Conservation (phyloP, 2,329 filamentous ascomycete genomes). For the Didymella pinodella region DNA sequence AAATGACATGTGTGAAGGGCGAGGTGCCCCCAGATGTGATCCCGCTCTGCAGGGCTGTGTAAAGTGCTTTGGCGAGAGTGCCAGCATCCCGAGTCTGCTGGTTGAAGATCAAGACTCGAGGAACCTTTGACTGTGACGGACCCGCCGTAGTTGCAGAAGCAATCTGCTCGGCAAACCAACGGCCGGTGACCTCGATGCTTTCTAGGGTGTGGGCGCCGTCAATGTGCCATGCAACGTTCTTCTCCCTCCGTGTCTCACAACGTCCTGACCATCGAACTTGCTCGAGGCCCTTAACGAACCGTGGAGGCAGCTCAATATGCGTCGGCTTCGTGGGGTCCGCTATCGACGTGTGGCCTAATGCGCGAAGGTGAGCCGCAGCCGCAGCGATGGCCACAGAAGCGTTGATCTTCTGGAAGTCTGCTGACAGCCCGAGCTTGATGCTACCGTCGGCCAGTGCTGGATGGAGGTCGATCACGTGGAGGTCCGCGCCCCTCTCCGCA, state of each 20-base stretch:
- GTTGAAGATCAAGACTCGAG: constrained; percentile 82
- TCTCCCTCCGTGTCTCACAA: constrained; percentile 71
- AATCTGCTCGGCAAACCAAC: constrained; percentile 72
- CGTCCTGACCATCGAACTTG: constrained; percentile 75
- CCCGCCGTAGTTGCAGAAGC: constrained; percentile 45
- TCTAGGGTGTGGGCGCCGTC: constrained; percentile 90
- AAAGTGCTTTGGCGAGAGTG: constrained; percentile 69
- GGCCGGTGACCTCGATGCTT: constrained; percentile 76
- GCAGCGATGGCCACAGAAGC: constrained; percentile 68
- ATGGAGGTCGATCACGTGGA: constrained; percentile 60
- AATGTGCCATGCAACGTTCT: constrained; percentile 74
- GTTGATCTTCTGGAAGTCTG: constrained; percentile 69
- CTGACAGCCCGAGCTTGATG: constrained; percentile 66
- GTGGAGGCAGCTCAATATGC: constrained; percentile 61
- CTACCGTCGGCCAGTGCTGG: constrained; percentile 54
- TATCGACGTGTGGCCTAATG: constrained; percentile 53
- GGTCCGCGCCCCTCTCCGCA: constrained; percentile 55
- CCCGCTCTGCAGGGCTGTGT: constrained; percentile 61
- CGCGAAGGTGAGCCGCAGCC: constrained; percentile 65
- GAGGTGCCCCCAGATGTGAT: constrained; percentile 37
- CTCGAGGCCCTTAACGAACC: constrained; percentile 71
- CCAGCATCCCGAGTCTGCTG: constrained; percentile 84
- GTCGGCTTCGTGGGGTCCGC: constrained; percentile 43
- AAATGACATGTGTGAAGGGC: constrained; percentile 76
- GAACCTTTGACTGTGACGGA: constrained; percentile 26